Conservation (phyloP, 305 asterid species). For the Fraxinus albicans region DNA sequence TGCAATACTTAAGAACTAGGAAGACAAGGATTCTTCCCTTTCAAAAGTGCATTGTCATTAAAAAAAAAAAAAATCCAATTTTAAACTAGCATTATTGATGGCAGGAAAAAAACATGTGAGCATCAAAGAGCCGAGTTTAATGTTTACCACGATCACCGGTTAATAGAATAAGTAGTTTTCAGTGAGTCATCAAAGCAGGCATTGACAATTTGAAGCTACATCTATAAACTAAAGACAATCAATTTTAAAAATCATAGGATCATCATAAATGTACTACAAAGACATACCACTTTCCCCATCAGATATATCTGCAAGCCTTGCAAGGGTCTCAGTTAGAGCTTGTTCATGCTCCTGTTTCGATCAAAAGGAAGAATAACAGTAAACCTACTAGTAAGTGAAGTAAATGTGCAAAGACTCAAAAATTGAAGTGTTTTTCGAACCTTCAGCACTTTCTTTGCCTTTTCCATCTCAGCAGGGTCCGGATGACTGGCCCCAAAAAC, state of each 20-base stretch:
- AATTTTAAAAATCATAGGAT: background rate
- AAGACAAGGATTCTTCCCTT: background rate
- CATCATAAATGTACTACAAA: background rate
- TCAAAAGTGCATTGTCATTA: background rate
- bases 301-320: conserved; percentile 76
- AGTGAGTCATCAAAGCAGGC: background rate
- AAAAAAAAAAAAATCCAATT: background rate
- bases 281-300: conserved; percentile 89
- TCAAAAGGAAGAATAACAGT: background rate
- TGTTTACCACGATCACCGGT: background rate
- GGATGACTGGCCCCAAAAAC: conserved; percentile 29
- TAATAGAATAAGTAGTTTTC: background rate
- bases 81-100: background rate
- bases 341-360: conserved; percentile 82
- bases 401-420: background rate
- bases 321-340: conserved; percentile 83
- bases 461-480: conserved; percentile 29
- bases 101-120: background rate
- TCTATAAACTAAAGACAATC: background rate
- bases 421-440: conserved; percentile 9
- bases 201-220: background rate
- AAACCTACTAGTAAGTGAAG: conserved; percentile 3
- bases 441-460: conserved; percentile 34
- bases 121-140: background rate
- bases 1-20: background rate